Base-by-base conservation (phyloP, 2,329 filamentous ascomycete genomes). In the Colletotrichum higginsianum region DNA sequence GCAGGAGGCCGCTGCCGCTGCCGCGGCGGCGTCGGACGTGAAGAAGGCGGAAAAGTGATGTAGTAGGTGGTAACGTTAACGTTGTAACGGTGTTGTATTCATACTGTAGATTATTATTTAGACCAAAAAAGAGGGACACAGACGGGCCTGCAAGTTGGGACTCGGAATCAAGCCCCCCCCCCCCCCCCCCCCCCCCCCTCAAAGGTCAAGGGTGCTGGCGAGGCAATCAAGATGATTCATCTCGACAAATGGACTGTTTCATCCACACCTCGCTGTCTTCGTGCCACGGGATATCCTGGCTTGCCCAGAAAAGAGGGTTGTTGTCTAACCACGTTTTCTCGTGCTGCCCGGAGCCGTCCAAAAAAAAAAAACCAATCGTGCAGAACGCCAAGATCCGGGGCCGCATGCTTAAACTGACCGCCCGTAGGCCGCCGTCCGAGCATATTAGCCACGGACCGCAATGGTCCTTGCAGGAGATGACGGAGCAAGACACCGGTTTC, bases 1-100 rank as follows among this genome's bases (percentile, higher is more conserved):
- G 73, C 86, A 91, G 79, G 87, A 86, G 61, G 79, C 81, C 57
- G 78, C 81, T 55, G 78, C 75, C 2, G 65, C 30, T 16, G 63
- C 61, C 23, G 69, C 60, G 16, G 66, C 71, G 30, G 65, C 35
- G 13, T 61, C 61, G 30, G 69, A 61, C 13, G 65, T 68, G 56
- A 69, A 67, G 47, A 73, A 76, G 60, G 55, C 35, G 44, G 63
- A 73, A 46, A 75, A 71, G 60, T 66, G 55, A 62, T 13, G n/a
- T 13, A 3, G 8, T 16, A 0, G 0, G 12, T 8, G 9, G 4
- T 42, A 42, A 50, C 15, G 38, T 18, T 9, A 21, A 53, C 23
- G 23, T 9, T 35, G 2, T 16, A 11, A 16, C 7, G 6, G 26
- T 16, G 50, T 18, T 72, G 67, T 68, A 65, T 26, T 35, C 55